Base-by-base conservation (phyloP, 805 yeast genomes). In the Yamadazyma sp. region DNA sequence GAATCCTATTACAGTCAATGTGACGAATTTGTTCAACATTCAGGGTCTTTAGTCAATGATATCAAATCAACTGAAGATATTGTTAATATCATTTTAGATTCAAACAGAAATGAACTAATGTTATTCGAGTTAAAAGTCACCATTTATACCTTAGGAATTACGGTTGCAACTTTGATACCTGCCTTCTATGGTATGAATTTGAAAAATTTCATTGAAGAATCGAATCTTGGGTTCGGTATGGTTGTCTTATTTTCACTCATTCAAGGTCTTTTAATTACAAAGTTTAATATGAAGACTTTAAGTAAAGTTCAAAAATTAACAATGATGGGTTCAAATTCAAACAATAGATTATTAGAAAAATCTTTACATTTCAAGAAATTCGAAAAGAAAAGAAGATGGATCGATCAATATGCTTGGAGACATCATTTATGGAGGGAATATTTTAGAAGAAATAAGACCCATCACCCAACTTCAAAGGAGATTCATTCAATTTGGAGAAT, bases 161-260 rank as follows among this genome's bases (percentile, higher is more conserved):
- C 95, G 0, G 82, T 86, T 15, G 95, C 95, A 1, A 82, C 95
- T 1, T 62, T 86, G 14, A 49, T 86, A 1, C 95, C 96, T 2
- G 95, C 95, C 6, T 80, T 88, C 48, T 89, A 86, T 51, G 96
- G 95, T 22, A 85, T 85, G 94, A 85, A 85, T 51, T 62, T 93
- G 56, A 86, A 84, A 52, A 93, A 91, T 60, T 88, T 85, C 53
- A 80, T 93, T 15, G 99, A 93, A 55, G 86, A 82, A 4, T 75
- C 84, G 1, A 50, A 63, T 23, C 51, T 60, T 26, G 93, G 93
- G 0, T 85, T 85, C 56, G 77, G 72, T 0, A 62, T 69, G 1
- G 80, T 83, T 4, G 67, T 82, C 2, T 53, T 56, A 0, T 36
- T 75, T 4, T 79, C 87, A 8, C 45, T 76, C 2, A 10, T 76